Evolutionary conservation across 805 yeast genomes (phyloP), one percentile per base, ranked within the genome.

Genomic region (Lachancea meyersii): DNA sequence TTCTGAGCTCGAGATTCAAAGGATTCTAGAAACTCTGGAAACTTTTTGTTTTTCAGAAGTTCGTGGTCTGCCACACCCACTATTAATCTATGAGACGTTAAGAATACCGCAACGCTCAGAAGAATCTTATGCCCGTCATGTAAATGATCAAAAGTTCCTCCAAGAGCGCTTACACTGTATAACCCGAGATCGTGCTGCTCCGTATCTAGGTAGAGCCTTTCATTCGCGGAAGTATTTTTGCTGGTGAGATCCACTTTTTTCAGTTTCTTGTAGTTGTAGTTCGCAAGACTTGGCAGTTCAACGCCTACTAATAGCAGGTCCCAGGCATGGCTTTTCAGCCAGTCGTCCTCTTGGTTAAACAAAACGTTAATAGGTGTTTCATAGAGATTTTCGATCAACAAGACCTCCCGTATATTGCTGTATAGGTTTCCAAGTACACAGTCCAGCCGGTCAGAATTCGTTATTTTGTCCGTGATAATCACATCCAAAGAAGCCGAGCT

Each of bases 71-170:
- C 87, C 3, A 93, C 69, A 0, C 98, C 99, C 5, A 93, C 70
- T 38, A 91, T 82, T 11, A 93, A 65, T 18, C 62, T 65, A 2
- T 60, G 51, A 2, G 63, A 53, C 0, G 94, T 70, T 6, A 86
- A 49, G 54, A 79, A 87, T 0, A 79, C 77, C 0, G 95, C 72
- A 46, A 85, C 69, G 0, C 93, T 80, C 8, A 93, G 69, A 21
- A 93, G 68, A 22, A 93, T 82, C 60, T 85, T 86, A 64, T 93
- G 99, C 0, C 97, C 99, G 57, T 84, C 95, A 54, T 93, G 99
- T 28, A 93, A 58, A 64, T 93, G 97, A 58, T 93, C 99, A 66
- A 93, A 93, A 0, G 98, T 93, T 0, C 99, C 99, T 0, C 98
- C 98, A 1, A 91, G 80, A 0, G 96, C 91, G 21, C 61, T 53